Base-by-base conservation (phyloP, 2,329 filamentous ascomycete genomes). In the Nothophaeocryptopus gaeumannii region DNA sequence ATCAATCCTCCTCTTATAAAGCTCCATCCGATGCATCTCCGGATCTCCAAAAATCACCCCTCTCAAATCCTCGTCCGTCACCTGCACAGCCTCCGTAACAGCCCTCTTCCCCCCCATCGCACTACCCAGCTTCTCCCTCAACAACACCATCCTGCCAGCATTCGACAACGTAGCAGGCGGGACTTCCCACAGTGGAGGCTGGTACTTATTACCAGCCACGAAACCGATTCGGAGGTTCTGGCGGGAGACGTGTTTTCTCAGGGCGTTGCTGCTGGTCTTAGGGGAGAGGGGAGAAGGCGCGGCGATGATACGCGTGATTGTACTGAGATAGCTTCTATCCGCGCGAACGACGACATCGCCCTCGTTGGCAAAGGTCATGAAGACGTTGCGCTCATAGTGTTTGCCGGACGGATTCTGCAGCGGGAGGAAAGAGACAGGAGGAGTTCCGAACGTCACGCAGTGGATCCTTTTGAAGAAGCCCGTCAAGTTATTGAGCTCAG, bases 361-460 rank as follows among this genome's bases (percentile, higher is more conserved):
- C 67, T 95, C 89, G 63, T 95, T 96, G 61, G 91, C 76, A 64
- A 95, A 89, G 36, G 80, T 82, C 45, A 89, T 78, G 65, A 95
- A 95, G 4, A 92, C 66, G 50, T 83, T 89, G 63, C 87, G 89
- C 26, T 75, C 68, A 4, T 75, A 66, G 9, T 63, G 58, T 35
- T 62, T 61, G 10, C 66, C 59, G 2, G 59, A 60, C 0, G 86
- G 83, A 57, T 81, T 86, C 26, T 75, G 63, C 2, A 95, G 70
- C 0, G 89, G 87, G 1, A 86, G 74, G 0, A 90, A 75, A 14
- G 83, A 86, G 2, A 95, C 76, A 0, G 89, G 89, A 1, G 89
- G 89, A 0, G 88, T 79, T n/a, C 89, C 89, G 59, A 95, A 95
- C 0, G 86, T 91, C 35, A 95, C 74, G 69, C 89, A 95, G 68